These are phyloP conservation scores for Metschnikowia koreensis DNA, from an alignment of 805 yeast genomes.

Conservation along the genomic window DNA sequence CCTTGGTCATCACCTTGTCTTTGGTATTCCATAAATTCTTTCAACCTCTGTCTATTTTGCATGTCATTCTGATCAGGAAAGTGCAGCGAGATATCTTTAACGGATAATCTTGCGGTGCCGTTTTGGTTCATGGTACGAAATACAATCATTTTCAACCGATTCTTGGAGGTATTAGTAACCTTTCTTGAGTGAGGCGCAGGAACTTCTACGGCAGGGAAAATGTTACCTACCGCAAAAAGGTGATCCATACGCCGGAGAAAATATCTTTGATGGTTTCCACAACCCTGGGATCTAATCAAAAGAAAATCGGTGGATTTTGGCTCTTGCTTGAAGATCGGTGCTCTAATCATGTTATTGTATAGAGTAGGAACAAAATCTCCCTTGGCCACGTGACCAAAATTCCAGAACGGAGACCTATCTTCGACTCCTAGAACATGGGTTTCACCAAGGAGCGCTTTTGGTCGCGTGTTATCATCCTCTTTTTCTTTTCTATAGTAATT, in stretches of 20 bases:
- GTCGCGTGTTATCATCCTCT: conserved; percentile 81
- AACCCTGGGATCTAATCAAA: conserved; percentile 75
- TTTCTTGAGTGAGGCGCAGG: conserved; percentile 98
- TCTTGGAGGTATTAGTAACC: conserved; percentile 89
- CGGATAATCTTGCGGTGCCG: conserved; percentile 71
- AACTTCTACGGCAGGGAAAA: conserved; percentile 87
- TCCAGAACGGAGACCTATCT: conserved; percentile 97
- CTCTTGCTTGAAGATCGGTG: conserved; percentile 91
- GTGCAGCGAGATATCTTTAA: conserved; percentile 84
- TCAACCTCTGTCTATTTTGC: conserved; percentile 92
- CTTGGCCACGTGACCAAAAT: conserved; percentile 92
- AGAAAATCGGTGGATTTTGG: conserved; percentile 76
- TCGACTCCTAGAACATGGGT: conserved; percentile 95
- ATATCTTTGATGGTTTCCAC: conserved; percentile 67
- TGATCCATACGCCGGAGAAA: conserved; percentile 68
- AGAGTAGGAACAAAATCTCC: conserved; percentile 93
- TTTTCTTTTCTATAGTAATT: conserved; percentile 85
- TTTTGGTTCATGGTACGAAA: conserved; percentile 78
- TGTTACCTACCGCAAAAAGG: conserved; percentile 85
- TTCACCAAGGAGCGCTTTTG: conserved; percentile 87
- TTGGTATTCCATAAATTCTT: conserved; percentile 97
- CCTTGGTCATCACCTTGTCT: conserved; percentile 93
- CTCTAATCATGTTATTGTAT: conserved; percentile 86
- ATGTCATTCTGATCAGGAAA: conserved; percentile 97
- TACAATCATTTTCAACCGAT: conserved; percentile 90